phyloP scores from a whole-genome alignment of 345 rosid genomes.

The Melaleuca quinquenervia region DNA sequence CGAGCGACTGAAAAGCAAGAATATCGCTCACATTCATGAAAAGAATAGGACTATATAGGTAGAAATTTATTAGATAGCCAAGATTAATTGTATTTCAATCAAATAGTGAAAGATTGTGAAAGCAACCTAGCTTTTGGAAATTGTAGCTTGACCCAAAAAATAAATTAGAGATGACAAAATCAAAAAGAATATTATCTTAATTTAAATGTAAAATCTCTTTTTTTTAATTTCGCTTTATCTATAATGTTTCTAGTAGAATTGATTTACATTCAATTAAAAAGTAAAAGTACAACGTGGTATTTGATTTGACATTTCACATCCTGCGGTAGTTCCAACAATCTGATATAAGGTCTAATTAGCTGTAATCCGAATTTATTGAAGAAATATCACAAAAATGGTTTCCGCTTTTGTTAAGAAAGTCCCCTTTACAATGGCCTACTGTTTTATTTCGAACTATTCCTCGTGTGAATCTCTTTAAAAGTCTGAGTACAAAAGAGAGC shows the following conservation, averaged over 20 bases:
- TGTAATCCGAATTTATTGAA: neutral
- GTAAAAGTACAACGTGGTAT: neutral
- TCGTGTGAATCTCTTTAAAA: neutral
- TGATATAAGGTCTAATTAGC: neutral
- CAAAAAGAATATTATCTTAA: neutral
- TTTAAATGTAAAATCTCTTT: neutral
- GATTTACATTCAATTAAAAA: neutral
- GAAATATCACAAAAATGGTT: too few species aligned
- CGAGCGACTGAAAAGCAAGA: neutral
- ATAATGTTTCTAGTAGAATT: neutral
- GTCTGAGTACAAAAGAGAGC: neutral
- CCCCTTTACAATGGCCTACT: neutral
- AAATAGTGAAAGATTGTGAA: neutral
- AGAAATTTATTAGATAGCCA: neutral
- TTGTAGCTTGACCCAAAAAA: neutral
- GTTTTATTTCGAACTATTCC: neutral
- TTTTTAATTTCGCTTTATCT: neutral
- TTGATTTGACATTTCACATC: neutral
- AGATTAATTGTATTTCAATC: neutral
- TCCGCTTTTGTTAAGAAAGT: too few species aligned
- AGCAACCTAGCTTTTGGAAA: neutral
- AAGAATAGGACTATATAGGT: neutral
- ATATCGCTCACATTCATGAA: neutral
- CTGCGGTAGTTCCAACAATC: neutral
- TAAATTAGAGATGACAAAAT: neutral